These are phyloP conservation scores for Colletotrichum cordylinicola DNA, from an alignment of 2,329 filamentous ascomycete genomes.

Conservation along the genomic window DNA sequence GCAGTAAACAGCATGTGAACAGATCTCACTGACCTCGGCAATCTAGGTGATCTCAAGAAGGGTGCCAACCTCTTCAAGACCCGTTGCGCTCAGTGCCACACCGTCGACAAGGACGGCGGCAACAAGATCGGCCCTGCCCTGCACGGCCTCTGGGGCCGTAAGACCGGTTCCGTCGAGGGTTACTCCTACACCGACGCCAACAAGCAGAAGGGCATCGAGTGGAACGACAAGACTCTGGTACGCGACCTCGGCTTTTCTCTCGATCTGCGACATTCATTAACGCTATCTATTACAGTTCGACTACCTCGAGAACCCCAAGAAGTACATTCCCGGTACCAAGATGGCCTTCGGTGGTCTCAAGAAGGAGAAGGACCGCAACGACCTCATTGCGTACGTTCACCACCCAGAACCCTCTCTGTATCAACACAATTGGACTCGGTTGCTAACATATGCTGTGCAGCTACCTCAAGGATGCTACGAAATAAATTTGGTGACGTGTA, in stretches of 20 bases:
- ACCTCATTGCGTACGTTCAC: slow-evolving; percentile 88
- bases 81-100: slow-evolving; percentile 98
- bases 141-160: slow-evolving; percentile 96
- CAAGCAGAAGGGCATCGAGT: slow-evolving; percentile 93
- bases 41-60: slow-evolving; percentile 87
- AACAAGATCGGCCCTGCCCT: slow-evolving; percentile 99
- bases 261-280: slow-evolving; percentile 23
- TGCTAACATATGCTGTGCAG: slow-evolving; percentile 42
- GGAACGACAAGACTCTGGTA: slow-evolving; percentile 87
- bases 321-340: slow-evolving; percentile 99
- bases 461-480: slow-evolving; percentile 73
- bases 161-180: slow-evolving; percentile 88
- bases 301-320: slow-evolving; percentile 99
- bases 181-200: slow-evolving; percentile 99
- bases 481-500: slow-evolving; percentile 55
- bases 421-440: neutral
- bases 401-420: neutral
- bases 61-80: slow-evolving; percentile 99
- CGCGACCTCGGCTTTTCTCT: slow-evolving; percentile 31
- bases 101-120: slow-evolving; percentile 84
- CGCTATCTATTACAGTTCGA: slow-evolving; percentile 67
- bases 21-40: slow-evolving; percentile 19
- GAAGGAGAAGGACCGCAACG: slow-evolving; percentile 99
- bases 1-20: neutral
- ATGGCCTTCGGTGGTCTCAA: slow-evolving; percentile 99